A percentile compares a stretch with the other conserved stretches of the same genome.
Evolutionary conservation across 2,329 filamentous ascomycete species (phyloP).

Genomic region (Verticillium zaregamsianum): DNA sequence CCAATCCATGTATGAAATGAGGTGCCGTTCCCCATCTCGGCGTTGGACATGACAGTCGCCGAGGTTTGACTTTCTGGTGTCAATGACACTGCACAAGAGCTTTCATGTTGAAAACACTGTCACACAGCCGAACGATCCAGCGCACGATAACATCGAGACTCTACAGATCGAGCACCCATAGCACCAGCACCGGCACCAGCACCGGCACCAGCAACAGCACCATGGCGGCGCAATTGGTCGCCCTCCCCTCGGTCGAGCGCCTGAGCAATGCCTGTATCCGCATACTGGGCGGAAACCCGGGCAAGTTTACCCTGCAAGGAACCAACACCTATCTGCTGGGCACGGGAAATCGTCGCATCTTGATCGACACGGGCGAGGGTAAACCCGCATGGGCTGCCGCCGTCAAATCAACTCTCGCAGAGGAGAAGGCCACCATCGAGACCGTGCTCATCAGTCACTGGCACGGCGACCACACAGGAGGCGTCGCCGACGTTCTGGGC

Average conservation of each 20-base stretch:
- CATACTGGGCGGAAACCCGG: slow-evolving; percentile 85
- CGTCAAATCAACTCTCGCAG: slow-evolving; percentile 58
- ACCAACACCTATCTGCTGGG: slow-evolving; percentile 96
- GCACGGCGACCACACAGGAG: slow-evolving; percentile 83
- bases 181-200: too few relatives aligned
- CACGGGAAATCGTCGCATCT: slow-evolving; percentile 64
- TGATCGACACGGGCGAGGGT: slow-evolving; percentile 90
- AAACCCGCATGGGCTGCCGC: slow-evolving; percentile 66
- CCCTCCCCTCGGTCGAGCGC: slow-evolving; percentile 70
- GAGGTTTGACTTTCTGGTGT: not conserved
- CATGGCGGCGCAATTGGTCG: slow-evolving; percentile 59
- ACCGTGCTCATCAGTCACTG: slow-evolving; percentile 81
- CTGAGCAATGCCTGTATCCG: slow-evolving; percentile 76
- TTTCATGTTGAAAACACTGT: not conserved
- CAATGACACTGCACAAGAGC: not conserved
- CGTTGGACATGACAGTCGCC: not conserved
- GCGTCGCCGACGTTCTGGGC: slow-evolving; percentile 64
- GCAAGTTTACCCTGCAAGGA: slow-evolving; percentile 71
- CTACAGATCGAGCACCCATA: not conserved
- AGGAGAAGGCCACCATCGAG: slow-evolving; percentile 66
- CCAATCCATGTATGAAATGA: not conserved
- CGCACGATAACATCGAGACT: not conserved
- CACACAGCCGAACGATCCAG: not conserved
- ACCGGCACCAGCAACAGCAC: slow-evolving; percentile 13
- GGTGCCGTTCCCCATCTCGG: not conserved